Base-by-base conservation (phyloP, 805 yeast species). In the Barnettozyma populi region DNA sequence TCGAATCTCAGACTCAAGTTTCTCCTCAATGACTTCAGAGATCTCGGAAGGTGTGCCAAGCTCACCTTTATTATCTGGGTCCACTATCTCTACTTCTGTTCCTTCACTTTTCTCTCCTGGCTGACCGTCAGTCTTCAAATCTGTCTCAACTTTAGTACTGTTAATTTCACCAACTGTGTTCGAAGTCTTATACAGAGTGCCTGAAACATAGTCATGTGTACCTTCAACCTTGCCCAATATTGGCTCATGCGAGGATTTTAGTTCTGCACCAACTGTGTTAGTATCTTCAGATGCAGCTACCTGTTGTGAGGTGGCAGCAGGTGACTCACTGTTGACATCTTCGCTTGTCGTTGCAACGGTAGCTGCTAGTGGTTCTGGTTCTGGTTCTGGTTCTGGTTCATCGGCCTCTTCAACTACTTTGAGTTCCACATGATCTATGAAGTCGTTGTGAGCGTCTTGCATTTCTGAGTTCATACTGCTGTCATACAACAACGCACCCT, bases 401-500 rank as follows among this genome's bases (percentile, higher is more conserved):
- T 41, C 44, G 10, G 27, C 54, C 25, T 54, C 62, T 29, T 45
- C 35, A 25, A 52, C 45, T 7, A 47, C 40, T 19, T 48, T 43
- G 11, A 45, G 19, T n/a, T 53, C 60, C 32, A 49, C 38, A 36
- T 51, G 53, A 7, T 50, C 53, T n/a, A 52, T 41, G 43, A 53
- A 45, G 9, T 39, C 25, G 18, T 48, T 48, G n/a, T 43, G 50
- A 2, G 51, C 48, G n/a, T 44, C 40, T 5, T 52, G 48, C 5
- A 49, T 39, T 6, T 49, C 57, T 3, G 50, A 47, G 5, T 46
- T 47, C 41, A 55, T 51, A 4, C 53, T 57, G 21, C 53, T 74
- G 51, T 74, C 81, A 29, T 75, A 64, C 45, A 56, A 45, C 48
- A 80, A 65, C 0, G 80, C 86, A 41, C 86, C 86, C 56, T 78